phyloP scores from a whole-genome alignment of 129 eudicot species.

The Helichrysum umbraculigerum region DNA sequence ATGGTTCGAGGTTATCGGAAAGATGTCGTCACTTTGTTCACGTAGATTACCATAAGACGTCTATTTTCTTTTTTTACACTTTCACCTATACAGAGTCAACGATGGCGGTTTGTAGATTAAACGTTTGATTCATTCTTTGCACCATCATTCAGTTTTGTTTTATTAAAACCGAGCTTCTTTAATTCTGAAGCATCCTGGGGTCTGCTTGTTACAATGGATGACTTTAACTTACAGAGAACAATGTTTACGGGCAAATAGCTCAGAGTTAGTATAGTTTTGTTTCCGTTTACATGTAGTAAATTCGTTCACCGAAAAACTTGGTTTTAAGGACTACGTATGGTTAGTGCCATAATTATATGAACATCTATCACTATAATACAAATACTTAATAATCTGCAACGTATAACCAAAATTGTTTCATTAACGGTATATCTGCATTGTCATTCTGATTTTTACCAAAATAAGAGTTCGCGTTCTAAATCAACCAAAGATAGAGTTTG shows the following conservation, averaged over 20 bases:
- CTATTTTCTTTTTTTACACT: not conserved
- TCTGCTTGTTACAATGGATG: not conserved
- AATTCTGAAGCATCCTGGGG: constrained; percentile 16
- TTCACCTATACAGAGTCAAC: constrained; percentile 21
- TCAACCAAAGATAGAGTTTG: no score
- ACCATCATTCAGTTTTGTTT: constrained; percentile 35
- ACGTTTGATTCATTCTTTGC: constrained; percentile 47
- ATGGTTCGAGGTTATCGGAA: constrained; percentile 92
- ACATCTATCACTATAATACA: no score
- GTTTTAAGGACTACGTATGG: no score
- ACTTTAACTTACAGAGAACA: not conserved
- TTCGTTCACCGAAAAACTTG: no score
- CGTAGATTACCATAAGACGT: constrained; percentile 37
- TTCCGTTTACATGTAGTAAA: no score
- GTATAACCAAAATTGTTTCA: not conserved
- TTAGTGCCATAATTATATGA: no score
- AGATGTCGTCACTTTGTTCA: constrained; percentile 95
- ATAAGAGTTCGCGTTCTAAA: no score
- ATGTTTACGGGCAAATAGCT: no score
- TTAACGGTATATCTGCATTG: no score
- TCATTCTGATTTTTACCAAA: no score
- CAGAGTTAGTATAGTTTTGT: no score
- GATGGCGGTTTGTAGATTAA: constrained; percentile 37
- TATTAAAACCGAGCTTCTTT: constrained; percentile 22
- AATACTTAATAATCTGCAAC: not conserved